Base-by-base conservation (phyloP, 805 yeast species). In the Wickerhamiella kazuoi region DNA sequence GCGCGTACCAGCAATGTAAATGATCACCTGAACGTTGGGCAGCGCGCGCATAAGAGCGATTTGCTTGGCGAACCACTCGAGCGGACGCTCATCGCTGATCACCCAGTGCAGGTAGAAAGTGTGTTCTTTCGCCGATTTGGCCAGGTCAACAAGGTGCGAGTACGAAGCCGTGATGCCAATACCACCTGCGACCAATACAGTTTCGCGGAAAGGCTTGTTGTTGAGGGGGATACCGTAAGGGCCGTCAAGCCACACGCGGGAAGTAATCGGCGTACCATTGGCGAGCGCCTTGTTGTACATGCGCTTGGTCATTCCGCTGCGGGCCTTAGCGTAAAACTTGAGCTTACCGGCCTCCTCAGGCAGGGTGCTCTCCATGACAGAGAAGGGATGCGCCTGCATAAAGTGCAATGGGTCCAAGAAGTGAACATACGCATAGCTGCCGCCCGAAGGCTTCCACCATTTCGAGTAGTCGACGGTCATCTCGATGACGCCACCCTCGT, bases 371-470 rank as follows among this genome's bases (percentile, higher is more conserved):
- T 30, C 44, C n/a, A 46, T 35, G 13, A 55, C 42, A 9, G 84
- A 74, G 55, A 79, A 77, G 2, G 87, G 86, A 53, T 78, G 83
- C 5, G 77, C 69, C 52, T 78, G 81, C 76, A 76, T 76, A 53
- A 74, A 71, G 26, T 58, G 50, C 14, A 39, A 31, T 23, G 68
- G 63, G 34, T 70, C 61, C 39, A 73, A 48, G 40, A 74, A 63
- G 55, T 75, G 67, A 26, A 79, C 54, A 49, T 61, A 78, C 2
- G 66, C 71, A 52, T 59, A 71, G n/a, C 67, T 62, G 35, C 79
- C 77, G 5, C 80, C 74, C 41, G 50, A 57, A 18, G 67, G 60
- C 33, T 58, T 57, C 64, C 73, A 66, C 38, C 48, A 50, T 4
- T 51, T 51, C 15, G 81, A 78, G 41, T 56, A 45, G 16, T 40